phyloP scores from a whole-genome alignment of 2,329 filamentous ascomycete species.

The Beauveria pseudobassiana region DNA sequence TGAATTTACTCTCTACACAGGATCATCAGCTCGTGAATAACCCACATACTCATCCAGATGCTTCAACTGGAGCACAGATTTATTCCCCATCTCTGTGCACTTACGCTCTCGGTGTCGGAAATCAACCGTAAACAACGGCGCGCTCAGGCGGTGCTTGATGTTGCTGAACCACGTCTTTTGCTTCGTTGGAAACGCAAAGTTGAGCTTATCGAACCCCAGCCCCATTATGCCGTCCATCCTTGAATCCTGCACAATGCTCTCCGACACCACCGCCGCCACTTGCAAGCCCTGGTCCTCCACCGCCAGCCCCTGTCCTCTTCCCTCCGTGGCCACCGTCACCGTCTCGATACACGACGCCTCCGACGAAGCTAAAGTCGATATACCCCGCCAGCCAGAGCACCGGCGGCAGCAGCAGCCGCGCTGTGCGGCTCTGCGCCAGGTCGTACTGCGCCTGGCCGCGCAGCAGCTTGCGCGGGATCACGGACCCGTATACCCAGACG shows the following conservation, averaged over 20 bases:
- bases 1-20: constrained; percentile 55
- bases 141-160: constrained; percentile 15
- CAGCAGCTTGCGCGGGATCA: constrained; percentile 28
- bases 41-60: too few relatives aligned
- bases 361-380: constrained; percentile 35
- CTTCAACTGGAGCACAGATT: too few relatives aligned
- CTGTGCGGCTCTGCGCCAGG: constrained; percentile 29
- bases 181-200: constrained; percentile 31
- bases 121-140: constrained; percentile 58
- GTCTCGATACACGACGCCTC: constrained; percentile 34
- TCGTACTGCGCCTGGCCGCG: constrained; percentile 33
- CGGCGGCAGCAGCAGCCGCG: constrained; percentile 25
- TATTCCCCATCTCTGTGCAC: neutral
- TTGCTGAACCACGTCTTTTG: constrained; percentile 39
- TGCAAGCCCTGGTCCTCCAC: constrained; percentile 36
- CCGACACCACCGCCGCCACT: constrained; percentile 32
- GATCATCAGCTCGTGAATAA: neutral
- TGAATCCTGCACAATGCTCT: constrained; percentile 34
- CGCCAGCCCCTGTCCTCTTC: constrained; percentile 18
- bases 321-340: constrained; percentile 24
- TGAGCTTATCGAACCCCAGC: constrained; percentile 34
- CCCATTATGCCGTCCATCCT: constrained; percentile 35
- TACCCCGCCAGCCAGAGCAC: constrained; percentile 35
- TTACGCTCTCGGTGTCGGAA: constrained; percentile 42
- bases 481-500: constrained; percentile 40